Percentiles rank a stretch among this genome's conserved stretches.
Evolutionary conservation across 768 basidiomycete species (phyloP).

Genomic region (Boletellus ananas): DNA sequence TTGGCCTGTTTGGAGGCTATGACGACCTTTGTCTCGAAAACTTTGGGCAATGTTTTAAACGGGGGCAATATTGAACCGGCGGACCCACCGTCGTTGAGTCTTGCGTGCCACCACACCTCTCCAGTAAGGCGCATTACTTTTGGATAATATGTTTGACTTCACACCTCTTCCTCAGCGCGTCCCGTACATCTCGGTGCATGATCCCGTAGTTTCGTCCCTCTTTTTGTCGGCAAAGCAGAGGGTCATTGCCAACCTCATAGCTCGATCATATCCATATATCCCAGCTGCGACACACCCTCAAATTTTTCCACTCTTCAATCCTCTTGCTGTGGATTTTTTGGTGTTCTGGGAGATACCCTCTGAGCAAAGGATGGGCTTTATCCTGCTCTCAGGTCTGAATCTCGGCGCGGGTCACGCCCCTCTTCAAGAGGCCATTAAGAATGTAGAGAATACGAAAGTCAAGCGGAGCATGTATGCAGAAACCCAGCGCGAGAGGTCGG

Average conservation of each 20-base stretch:
- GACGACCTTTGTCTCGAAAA: conserved; percentile 46
- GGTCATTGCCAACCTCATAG: conserved; percentile 33
- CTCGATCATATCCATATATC: conserved; percentile 52
- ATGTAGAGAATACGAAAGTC: conserved; percentile 57
- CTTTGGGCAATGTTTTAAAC: conserved; percentile 49
- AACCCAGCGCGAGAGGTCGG: conserved; percentile 68
- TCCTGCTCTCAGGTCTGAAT: conserved; percentile 52
- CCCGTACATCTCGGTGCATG: conserved; percentile 14
- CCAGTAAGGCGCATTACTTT: conserved; percentile 35
- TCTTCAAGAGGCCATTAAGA: conserved; percentile 57
- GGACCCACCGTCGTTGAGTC: conserved; percentile 50
- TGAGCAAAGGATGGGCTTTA: conserved; percentile 57
- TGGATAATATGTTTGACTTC: not conserved
- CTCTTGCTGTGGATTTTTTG: conserved; percentile 65
- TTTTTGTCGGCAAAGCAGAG: conserved; percentile 51
- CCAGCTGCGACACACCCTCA: conserved; percentile 44
- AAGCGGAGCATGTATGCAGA: conserved; percentile 91
- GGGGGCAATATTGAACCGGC: conserved; percentile 39
- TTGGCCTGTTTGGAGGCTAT: conserved; percentile 40
- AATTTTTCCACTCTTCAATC: conserved; percentile 82
- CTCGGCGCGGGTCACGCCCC: conserved; percentile 70
- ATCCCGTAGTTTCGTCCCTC: conserved; percentile 36
- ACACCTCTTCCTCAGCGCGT: conserved; percentile 9
- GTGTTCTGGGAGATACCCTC: conserved; percentile 73
- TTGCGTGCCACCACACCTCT: conserved; percentile 47